phyloP scores from a whole-genome alignment of 2,329 filamentous ascomycete genomes.

The Aspergillus flavus region DNA sequence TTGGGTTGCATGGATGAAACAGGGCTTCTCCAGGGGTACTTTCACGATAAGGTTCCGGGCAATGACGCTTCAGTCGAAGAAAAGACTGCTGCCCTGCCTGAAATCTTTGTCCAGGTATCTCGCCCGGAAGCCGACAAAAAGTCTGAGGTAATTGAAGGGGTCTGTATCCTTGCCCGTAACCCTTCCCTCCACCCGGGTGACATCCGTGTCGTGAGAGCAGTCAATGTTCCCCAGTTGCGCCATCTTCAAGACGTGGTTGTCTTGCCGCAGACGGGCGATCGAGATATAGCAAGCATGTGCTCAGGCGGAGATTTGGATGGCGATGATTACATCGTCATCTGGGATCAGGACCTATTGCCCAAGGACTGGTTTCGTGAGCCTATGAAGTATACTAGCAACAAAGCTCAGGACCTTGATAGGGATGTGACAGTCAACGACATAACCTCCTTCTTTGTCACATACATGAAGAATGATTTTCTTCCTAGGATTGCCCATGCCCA shows the following conservation, averaged over 20 bases:
- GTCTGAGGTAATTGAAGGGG: constrained; percentile 69
- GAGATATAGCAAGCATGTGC: constrained; percentile 88
- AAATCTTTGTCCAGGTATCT: constrained; percentile 87
- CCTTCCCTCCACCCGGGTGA: constrained; percentile 93
- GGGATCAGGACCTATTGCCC: constrained; percentile 77
- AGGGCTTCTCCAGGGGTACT: constrained; percentile 71
- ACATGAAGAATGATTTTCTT: constrained; percentile 88
- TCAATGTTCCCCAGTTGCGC: constrained; percentile 71
- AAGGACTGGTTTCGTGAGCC: constrained; percentile 69
- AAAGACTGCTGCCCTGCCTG: constrained; percentile 63
- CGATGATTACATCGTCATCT: constrained; percentile 93
- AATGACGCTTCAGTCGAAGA: constrained; percentile 39
- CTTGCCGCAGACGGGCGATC: constrained; percentile 79
- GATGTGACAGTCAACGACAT: constrained; percentile 74
- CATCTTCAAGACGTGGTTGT: constrained; percentile 87
- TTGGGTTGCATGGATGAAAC: constrained; percentile 90
- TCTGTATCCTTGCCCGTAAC: constrained; percentile 86
- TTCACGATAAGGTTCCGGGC: constrained; percentile 46
- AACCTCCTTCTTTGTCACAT: constrained; percentile 82
- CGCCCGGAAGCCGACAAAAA: constrained; percentile 55
- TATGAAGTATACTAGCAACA: constrained; percentile 72
- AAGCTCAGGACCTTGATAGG: constrained; percentile 58
- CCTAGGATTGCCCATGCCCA: constrained; percentile 80
- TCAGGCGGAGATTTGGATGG: constrained; percentile 95
- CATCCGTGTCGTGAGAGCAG: constrained; percentile 81